Evolutionary conservation across 441 rosid species (phyloP).

Genomic region (Adansonia grandidieri): DNA sequence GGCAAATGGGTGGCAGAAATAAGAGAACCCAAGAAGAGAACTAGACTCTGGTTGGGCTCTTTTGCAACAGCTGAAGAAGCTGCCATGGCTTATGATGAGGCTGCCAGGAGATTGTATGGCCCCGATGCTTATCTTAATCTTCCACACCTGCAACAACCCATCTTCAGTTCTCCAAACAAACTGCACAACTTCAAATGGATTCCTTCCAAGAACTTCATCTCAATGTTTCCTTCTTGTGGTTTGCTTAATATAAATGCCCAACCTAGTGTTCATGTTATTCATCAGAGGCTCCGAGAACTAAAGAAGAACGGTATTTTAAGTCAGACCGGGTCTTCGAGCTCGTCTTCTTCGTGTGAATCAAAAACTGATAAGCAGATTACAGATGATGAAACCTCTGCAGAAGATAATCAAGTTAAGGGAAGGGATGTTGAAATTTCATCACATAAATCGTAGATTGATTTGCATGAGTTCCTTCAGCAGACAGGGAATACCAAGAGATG

Average conservation of each 20-base stretch:
- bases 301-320: constrained; percentile 50
- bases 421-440: constrained; percentile 41
- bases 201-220: constrained; percentile 83
- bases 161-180: constrained; percentile 30
- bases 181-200: constrained; percentile 68
- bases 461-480: constrained; percentile 91
- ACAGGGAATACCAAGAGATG: constrained; percentile 70
- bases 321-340: constrained; percentile 43
- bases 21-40: constrained; percentile 89
- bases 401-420: constrained; percentile 30
- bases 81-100: constrained; percentile 93
- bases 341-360: constrained; percentile 56
- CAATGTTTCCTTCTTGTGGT: constrained; percentile 79
- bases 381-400: constrained; percentile 32
- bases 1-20: constrained; percentile 98
- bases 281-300: constrained; percentile 87
- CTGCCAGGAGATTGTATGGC: constrained; percentile 77
- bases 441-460: constrained; percentile 77
- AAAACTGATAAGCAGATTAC: constrained; percentile 37
- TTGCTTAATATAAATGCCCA: constrained; percentile 86
- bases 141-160: constrained; percentile 73
- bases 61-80: constrained; percentile 93
- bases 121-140: constrained; percentile 87
- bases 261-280: constrained; percentile 85
- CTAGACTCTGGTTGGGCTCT: constrained; percentile 90